phyloP scores from a whole-genome alignment of 352 stramenopile species.

The Sclerospora graminicola region DNA sequence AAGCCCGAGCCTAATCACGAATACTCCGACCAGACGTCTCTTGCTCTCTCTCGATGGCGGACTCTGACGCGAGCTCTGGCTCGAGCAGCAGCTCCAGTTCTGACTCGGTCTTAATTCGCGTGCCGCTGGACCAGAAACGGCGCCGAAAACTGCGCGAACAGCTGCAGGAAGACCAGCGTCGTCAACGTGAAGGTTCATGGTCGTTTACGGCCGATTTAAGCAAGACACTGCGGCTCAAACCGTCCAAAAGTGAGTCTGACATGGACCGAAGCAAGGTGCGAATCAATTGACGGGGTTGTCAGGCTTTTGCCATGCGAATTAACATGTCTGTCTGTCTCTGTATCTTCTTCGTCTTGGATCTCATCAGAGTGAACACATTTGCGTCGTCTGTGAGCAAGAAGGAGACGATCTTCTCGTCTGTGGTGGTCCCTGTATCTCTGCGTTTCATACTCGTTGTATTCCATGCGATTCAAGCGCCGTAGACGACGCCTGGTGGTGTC shows the following conservation, averaged over 20 bases:
- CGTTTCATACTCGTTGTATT: conserved; percentile 54
- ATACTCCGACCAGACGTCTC: neutral
- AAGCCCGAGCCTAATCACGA: too few relatives aligned
- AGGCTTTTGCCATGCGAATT: too few relatives aligned
- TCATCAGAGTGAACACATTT: conserved; percentile 47
- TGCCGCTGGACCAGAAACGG: conserved; percentile 46
- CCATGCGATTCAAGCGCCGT: neutral
- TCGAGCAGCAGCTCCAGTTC: conserved; percentile 57
- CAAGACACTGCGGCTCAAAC: neutral
- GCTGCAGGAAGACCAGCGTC: conserved; percentile 30
- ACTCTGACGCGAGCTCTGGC: conserved; percentile 35
- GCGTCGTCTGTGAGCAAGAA: conserved; percentile 54
- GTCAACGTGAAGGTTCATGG: conserved; percentile 9
- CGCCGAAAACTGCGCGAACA: conserved; percentile 51
- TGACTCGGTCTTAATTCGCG: conserved; percentile 67
- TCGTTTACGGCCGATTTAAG: neutral
- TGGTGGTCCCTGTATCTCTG: conserved; percentile 57
- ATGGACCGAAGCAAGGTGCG: conserved; percentile 15
- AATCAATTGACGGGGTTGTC: too few relatives aligned
- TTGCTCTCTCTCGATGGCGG: conserved; percentile 11
- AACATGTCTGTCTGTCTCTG: neutral
- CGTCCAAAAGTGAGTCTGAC: conserved; percentile 4
- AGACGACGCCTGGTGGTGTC: conserved; percentile 43
- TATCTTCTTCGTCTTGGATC: conserved; percentile 1
- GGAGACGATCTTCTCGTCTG: conserved; percentile 45